Percentiles rank a stretch among this genome's conserved stretches.
phyloP scores from a whole-genome alignment of 2,329 filamentous ascomycete genomes.

The Rosellinia necatrix region DNA sequence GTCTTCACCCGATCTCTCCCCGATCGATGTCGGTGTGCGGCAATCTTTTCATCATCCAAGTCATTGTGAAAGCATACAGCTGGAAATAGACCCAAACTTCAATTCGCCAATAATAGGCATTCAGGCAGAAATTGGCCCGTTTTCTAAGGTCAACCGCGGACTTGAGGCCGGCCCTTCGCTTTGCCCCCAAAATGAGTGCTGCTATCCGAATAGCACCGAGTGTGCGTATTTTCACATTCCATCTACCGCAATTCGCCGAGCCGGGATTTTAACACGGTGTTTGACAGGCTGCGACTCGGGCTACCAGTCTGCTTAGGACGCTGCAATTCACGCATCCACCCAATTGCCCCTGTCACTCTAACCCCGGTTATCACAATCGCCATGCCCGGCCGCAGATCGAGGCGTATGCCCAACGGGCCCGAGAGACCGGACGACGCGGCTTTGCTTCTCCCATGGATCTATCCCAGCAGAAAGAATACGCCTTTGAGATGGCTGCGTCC shows the following conservation, averaged over 20 bases:
- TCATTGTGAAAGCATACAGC: not conserved
- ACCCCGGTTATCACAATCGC: constrained; percentile 77
- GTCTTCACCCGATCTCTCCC: not conserved
- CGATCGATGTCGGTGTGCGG: not conserved
- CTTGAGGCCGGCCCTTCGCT: too few species aligned
- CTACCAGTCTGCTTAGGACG: constrained; percentile 78
- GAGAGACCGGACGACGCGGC: constrained; percentile 48
- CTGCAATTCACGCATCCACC: constrained; percentile 89
- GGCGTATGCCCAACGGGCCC: constrained; percentile 48
- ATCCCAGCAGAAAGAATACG: constrained; percentile 86
- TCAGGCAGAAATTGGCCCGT: too few species aligned
- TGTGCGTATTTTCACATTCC: constrained; percentile 35
- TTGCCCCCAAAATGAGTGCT: constrained; percentile 40
- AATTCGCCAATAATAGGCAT: not conserved
- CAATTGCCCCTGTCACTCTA: constrained; percentile 89
- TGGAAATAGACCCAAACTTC: not conserved
- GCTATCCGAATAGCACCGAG: constrained; percentile 43
- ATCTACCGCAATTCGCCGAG: not conserved
- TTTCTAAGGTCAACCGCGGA: too few species aligned
- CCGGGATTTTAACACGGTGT: constrained; percentile 9
- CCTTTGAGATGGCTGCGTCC: constrained; percentile 97
- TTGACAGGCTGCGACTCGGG: constrained; percentile 63
- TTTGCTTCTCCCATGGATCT: constrained; percentile 78
- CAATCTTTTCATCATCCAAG: not conserved
- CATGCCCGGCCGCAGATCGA: constrained; percentile 59